Conservation (phyloP, 495 filamentous ascomycete species). For the Aspergillus baeticus region DNA sequence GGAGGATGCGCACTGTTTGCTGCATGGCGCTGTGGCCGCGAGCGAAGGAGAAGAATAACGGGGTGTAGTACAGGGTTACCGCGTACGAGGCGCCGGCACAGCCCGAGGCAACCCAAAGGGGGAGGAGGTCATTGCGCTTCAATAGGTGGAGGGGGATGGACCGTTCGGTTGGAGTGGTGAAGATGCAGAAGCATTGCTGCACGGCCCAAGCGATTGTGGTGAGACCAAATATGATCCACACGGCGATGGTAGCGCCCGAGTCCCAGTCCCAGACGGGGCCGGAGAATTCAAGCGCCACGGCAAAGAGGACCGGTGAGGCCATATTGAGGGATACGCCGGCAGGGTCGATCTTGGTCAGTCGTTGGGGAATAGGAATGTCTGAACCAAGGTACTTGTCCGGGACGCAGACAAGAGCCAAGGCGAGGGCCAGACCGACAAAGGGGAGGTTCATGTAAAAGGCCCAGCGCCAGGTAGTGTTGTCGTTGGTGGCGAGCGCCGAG, state of each 20-base stretch:
- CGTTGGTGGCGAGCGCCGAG: constrained; percentile 54
- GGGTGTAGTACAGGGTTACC: constrained; percentile 15
- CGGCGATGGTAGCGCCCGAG: constrained; percentile 46
- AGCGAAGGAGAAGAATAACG: constrained; percentile 53
- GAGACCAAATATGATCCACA: constrained; percentile 47
- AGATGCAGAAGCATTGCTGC: constrained; percentile 16
- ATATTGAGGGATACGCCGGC: constrained; percentile 23
- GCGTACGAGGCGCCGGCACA: constrained; percentile 13
- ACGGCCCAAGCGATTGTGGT: constrained; percentile 34
- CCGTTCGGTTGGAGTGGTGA: constrained; percentile 7
- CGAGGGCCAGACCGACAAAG: constrained; percentile 44
- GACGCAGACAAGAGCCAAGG: constrained; percentile 50
- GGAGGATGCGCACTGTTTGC: constrained; percentile 39
- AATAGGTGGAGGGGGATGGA: constrained; percentile 13
- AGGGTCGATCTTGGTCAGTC: constrained; percentile 14
- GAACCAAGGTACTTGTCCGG: constrained; percentile 25
- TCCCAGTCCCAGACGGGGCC: constrained; percentile 52
- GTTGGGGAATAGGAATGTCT: constrained; percentile 6
- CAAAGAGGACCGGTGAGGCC: constrained; percentile 16
- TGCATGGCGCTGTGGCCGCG: constrained; percentile 32
- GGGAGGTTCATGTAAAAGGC: constrained; percentile 66
- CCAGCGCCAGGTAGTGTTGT: constrained; percentile 52
- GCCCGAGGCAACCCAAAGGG: constrained; percentile 13
- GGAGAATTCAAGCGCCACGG: constrained; percentile 21
- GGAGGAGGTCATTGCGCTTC: constrained; percentile 2